A percentile compares a stretch with the other conserved stretches of the same genome.
Evolutionary conservation across 768 basidiomycete genomes (phyloP).

Genomic region (Suillus brevipes): DNA sequence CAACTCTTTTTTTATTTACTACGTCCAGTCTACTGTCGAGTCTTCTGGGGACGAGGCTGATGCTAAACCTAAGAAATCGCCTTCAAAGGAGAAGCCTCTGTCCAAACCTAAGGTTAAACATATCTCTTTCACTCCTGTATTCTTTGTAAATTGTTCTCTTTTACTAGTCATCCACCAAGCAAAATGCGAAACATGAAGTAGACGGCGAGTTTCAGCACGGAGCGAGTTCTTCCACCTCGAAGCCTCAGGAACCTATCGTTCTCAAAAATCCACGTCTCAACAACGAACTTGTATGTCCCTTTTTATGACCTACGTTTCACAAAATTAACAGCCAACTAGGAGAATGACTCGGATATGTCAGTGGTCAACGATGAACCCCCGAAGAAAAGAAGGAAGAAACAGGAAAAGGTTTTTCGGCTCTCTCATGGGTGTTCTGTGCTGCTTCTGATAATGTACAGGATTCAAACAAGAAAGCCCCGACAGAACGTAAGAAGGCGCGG

Average conservation of each 20-base stretch:
- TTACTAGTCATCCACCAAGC: not conserved
- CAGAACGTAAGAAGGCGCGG: conserved; percentile 32
- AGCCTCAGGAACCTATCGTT: not conserved
- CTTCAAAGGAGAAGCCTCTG: conserved; percentile 18
- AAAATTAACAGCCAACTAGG: conserved; percentile 14
- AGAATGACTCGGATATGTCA: conserved; percentile 63
- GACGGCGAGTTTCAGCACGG: not conserved
- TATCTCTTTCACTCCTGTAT: not conserved
- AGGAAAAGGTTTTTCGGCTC: conserved; percentile 34
- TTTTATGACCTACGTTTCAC: not conserved
- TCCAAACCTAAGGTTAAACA: not conserved
- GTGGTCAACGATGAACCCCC: conserved; percentile 58
- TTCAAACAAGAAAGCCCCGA: conserved; percentile 25
- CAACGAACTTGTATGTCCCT: conserved; percentile 23
- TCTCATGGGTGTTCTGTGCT: not conserved
- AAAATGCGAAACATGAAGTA: not conserved
- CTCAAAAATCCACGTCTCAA: not conserved
- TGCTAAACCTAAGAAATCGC: conserved; percentile 9
- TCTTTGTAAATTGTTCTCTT: conserved; percentile 6
- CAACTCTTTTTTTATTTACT: not conserved
- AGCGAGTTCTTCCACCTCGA: conserved; percentile 14
- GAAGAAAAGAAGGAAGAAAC: conserved; percentile 46
- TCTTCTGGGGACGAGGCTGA: conserved; percentile 29
- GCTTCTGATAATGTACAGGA: conserved; percentile 14
- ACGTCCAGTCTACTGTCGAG: conserved; percentile 26